Evolutionary conservation across 306 rosid genomes (phyloP).

Genomic region (Cucumis melo): DNA sequence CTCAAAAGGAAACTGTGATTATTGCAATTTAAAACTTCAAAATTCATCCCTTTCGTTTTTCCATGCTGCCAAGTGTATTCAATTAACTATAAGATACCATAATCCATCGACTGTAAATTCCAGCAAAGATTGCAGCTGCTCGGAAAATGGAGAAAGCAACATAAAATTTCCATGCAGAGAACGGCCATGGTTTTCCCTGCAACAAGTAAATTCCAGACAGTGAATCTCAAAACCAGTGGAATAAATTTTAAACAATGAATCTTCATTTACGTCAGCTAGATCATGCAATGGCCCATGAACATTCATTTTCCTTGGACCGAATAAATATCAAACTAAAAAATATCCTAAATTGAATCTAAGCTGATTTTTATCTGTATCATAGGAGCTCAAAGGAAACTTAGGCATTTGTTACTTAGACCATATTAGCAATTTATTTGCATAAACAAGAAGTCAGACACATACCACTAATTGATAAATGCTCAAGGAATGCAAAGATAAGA

Average conservation of each 20-base stretch:
- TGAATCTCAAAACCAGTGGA: neutral
- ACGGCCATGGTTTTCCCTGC: constrained; percentile 90
- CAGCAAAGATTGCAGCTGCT: constrained; percentile 76
- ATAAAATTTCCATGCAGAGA: constrained; percentile 82
- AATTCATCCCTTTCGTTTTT: neutral
- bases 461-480: neutral
- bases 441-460: neutral
- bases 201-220: constrained; percentile 13
- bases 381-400: too few relatives aligned
- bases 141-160: constrained; percentile 73
- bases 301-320: neutral
- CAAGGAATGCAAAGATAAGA: neutral
- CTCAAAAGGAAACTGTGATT: constrained; percentile 12
- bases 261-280: neutral
- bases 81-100: constrained; percentile 37
- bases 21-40: neutral
- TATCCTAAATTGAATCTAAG: neutral
- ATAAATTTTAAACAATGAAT: neutral
- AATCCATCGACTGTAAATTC: constrained; percentile 75
- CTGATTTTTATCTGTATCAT: neutral
- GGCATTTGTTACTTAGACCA: too few relatives aligned
- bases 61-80: constrained; percentile 8
- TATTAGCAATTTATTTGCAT: too few relatives aligned
- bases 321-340: neutral
- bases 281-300: neutral